Percentiles rank a stretch among this genome's conserved stretches.
Conservation (phyloP, 306 rosid genomes). For the Cicer judaicum region DNA sequence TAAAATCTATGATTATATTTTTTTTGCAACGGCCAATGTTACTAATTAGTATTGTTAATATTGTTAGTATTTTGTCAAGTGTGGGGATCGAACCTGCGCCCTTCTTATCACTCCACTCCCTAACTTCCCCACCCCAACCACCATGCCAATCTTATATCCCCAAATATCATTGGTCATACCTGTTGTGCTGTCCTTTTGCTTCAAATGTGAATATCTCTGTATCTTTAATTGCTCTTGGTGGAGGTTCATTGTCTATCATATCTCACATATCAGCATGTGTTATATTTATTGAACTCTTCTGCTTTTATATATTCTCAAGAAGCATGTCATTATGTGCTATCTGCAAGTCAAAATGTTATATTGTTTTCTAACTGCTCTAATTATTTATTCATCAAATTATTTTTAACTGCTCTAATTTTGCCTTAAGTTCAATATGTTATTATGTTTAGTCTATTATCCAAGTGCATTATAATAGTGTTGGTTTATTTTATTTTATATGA, state of each 20-base stretch:
- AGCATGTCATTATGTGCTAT: not conserved
- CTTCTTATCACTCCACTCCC: no score
- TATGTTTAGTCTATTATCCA: not conserved
- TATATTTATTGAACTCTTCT: conserved; percentile 7
- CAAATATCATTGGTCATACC: not conserved
- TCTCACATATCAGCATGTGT: not conserved
- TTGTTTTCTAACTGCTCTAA: not conserved
- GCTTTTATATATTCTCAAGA: not conserved
- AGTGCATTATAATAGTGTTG: conserved; percentile 37
- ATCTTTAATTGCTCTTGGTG: conserved; percentile 31
- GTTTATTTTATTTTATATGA: conserved; percentile 42
- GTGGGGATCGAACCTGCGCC: no score
- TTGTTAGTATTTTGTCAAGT: no score
- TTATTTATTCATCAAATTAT: conserved; percentile 1
- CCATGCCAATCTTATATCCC: no score
- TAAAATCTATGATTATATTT: not conserved
- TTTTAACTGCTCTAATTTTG: not conserved
- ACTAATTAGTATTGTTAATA: no score
- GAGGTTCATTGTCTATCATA: not conserved
- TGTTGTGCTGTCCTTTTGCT: not conserved
- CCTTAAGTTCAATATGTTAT: not conserved
- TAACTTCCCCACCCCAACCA: no score
- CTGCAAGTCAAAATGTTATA: not conserved
- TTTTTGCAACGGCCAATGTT: no score
- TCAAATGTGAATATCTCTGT: not conserved